Base-by-base conservation (phyloP, 495 filamentous ascomycete genomes). In the Bacidia rubella region DNA sequence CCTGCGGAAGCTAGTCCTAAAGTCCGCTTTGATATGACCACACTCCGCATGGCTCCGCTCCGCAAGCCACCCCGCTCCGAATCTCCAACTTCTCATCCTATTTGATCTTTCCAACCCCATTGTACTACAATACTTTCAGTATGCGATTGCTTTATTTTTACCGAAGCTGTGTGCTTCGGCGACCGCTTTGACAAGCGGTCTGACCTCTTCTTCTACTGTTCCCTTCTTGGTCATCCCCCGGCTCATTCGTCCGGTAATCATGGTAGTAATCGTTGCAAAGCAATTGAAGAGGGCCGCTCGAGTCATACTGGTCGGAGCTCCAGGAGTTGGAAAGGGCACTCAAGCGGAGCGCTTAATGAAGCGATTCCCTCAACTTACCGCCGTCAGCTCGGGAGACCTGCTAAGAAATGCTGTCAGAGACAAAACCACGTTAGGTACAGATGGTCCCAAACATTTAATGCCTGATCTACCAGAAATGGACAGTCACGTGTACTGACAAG, bases 221-320 rank as follows among this genome's bases (percentile, higher is more conserved):
- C 15, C 29, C 29, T 5, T 35, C 29, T 35, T 35, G 29, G 7
- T 35, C 5, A 7, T 35, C 7, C 29, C 29, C 29, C 29, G 29
- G 15, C 15, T 35, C 15, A 35, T 35, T 35, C 29, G 7, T 35
- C n/a, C 29, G 29, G 15, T 35, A 35, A 35, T 7, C 15, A 50
- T 50, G 47, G 27, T n/a, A n/a, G n/a, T 35, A n/a, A 38, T 25
- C 23, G 47, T 11, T 25, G 64, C 64, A 2, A 68, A 62, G 57
- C 66, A 79, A 68, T 81, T 93, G 60, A 77, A 77, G 53, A 80
- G 76, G 65, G 90, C 92, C 35, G 92, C 93, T 17, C 85, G 92
- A 27, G 81, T 98, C 49, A 97, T 98, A 64, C 79, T 98, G 51
- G 79, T 98, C 55, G 92, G 92, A 48, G 89, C 92, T n/a, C 92